A percentile compares a stretch with the other conserved stretches of the same genome.
Conservation (phyloP, 2,329 filamentous ascomycete genomes). For the Furcasterigmium sp. region DNA sequence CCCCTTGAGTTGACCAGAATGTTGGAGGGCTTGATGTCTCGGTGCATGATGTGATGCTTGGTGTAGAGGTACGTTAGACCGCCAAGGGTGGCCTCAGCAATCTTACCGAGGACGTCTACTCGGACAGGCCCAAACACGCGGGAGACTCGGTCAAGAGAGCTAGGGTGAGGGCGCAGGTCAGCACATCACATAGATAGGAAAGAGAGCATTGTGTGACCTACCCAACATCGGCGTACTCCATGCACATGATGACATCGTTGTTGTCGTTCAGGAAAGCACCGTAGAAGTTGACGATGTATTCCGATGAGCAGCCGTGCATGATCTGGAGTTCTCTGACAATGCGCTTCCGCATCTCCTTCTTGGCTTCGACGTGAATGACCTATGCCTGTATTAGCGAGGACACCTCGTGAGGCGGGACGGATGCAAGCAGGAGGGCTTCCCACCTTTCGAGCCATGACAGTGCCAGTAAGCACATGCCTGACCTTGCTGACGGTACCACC, state of each 20-base stretch:
- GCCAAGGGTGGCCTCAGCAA: constrained; percentile 89
- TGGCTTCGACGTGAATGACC: constrained; percentile 97
- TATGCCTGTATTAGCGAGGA: constrained; percentile 28
- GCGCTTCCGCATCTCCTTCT: constrained; percentile 93
- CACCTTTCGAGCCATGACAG: constrained; percentile 97
- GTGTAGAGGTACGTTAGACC: constrained; percentile 93
- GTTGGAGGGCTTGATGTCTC: constrained; percentile 98
- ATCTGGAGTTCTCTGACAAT: constrained; percentile 97
- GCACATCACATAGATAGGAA: background rate
- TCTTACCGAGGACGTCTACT: constrained; percentile 95
- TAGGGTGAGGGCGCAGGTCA: constrained; percentile 31
- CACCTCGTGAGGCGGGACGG: background rate
- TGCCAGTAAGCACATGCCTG: constrained; percentile 88
- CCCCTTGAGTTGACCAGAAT: constrained; percentile 93
- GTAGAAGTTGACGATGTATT: constrained; percentile 96
- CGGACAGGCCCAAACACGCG: constrained; percentile 92
- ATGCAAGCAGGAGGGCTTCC: background rate
- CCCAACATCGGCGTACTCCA: constrained; percentile 99
- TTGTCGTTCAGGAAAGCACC: constrained; percentile 95
- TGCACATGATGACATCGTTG: constrained; percentile 98
- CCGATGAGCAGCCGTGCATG: constrained; percentile 95
- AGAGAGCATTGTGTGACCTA: constrained; percentile 42
- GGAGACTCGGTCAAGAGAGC: constrained; percentile 88
- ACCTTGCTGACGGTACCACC: constrained; percentile 98
- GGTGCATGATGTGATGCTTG: constrained; percentile 96